phyloP scores from a whole-genome alignment of 2,329 filamentous ascomycete genomes.

The Microsporum ferrugineum region DNA sequence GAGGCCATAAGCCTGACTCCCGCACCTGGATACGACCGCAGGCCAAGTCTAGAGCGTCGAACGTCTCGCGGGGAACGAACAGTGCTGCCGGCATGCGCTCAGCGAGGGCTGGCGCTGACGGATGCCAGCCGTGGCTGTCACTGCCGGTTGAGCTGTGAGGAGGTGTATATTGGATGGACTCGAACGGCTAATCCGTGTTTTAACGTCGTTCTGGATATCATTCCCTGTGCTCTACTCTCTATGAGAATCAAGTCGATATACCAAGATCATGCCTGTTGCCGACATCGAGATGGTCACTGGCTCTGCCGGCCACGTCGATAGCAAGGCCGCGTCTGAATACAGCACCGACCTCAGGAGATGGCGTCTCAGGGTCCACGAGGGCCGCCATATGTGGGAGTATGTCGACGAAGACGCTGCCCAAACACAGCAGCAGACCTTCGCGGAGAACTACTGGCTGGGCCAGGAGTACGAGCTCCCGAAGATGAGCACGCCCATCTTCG shows the following conservation, averaged over 20 bases:
- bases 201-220: neutral
- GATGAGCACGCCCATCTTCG: neutral
- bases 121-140: neutral
- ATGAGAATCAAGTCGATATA: neutral
- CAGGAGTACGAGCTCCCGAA: slow-evolving; percentile 3
- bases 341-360: slow-evolving; percentile 19
- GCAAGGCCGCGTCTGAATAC: neutral
- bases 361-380: slow-evolving; percentile 3
- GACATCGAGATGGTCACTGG: neutral
- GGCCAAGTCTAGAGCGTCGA: neutral
- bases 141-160: neutral
- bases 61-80: neutral
- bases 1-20: neutral
- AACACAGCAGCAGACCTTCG: slow-evolving; percentile 1
- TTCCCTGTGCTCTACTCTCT: neutral
- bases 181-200: neutral
- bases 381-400: slow-evolving; percentile 7
- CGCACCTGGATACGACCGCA: neutral
- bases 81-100: neutral
- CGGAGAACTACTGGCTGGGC: slow-evolving; percentile 4
- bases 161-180: neutral
- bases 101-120: neutral
- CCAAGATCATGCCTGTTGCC: neutral
- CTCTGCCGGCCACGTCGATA: neutral
- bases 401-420: slow-evolving; percentile 6